Base-by-base conservation (phyloP, 805 yeast genomes). In the Citeromyces nyonsensis region DNA sequence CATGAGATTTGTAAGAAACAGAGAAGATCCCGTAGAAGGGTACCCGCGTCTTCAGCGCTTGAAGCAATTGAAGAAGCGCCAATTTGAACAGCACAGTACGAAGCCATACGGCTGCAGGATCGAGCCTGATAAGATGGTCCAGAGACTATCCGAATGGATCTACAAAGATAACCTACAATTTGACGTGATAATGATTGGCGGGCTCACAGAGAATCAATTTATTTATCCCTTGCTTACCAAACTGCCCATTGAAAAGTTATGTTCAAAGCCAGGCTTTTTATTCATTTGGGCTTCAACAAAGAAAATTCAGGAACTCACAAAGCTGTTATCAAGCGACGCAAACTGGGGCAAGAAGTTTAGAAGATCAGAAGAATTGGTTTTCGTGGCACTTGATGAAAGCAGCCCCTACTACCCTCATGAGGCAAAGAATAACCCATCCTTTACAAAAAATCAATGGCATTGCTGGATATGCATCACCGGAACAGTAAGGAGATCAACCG, bases 401-500 rank as follows among this genome's bases (percentile, higher is more conserved):
- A 76, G 91, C 0, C 72, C 73, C 1, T 73, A 69, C 45, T 74
- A 69, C 39, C 91, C 91, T 1, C 61, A 63, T 3, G 66, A 68
- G 26, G 63, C 64, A 6, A 40, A 43, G 13, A 42, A 40, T 22
- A 24, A 34, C 22, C 46, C 52, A 25, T 52, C 56, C 2, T 62
- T 81, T 35, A 73, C 71, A 37, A 71, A 75, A 36, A 73, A 80
- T 52, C 91, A 80, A 54, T 86, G 95, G 95, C 96, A 88, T 54
- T 86, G 96, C 45, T 80, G 95, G 81, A 85, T 86, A 95, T 88
- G 95, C 43, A 80, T 86, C 33, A 86, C 94, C 3, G 96, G 96
- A 3, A 86, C 96, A 0, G 88, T 86, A 6, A 63, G 95, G 46
- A 66, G 96, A 44, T 71, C 93, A 2, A 72, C 75, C 0, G 96